Percentiles rank a stretch among this genome's conserved stretches.
These are phyloP conservation scores for Yamadazyma sp. DNA, from an alignment of 1,139 yeast species.

Conservation along the genomic window DNA sequence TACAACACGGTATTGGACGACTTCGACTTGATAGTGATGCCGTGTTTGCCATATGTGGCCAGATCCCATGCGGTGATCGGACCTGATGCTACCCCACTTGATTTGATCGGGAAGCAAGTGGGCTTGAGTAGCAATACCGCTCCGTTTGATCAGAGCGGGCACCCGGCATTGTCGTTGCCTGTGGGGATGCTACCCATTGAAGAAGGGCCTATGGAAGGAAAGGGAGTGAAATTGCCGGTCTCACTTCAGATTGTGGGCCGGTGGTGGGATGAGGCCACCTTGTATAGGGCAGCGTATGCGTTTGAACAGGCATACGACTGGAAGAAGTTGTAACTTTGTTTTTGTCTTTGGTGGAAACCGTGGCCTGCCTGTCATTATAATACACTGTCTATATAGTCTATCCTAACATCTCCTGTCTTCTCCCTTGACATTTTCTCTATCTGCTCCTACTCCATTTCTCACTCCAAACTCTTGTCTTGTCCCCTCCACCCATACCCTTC, in stretches of 20 bases:
- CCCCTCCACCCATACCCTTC: too few species aligned
- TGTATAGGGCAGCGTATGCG: slow-evolving; percentile 15
- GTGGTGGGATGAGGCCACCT: slow-evolving; percentile 12
- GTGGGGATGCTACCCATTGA: slow-evolving; percentile 13
- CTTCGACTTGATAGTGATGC: slow-evolving; percentile 14
- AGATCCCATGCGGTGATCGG: slow-evolving; percentile 14
- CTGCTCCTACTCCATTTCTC: too few species aligned
- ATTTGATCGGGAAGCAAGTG: slow-evolving; percentile 12
- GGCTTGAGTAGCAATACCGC: slow-evolving; percentile 15
- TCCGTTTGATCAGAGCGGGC: slow-evolving; percentile 16
- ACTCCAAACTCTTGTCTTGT: too few species aligned
- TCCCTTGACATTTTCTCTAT: neutral
- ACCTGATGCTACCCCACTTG: slow-evolving; percentile 12
- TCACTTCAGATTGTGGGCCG: slow-evolving; percentile 15
- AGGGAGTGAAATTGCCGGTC: slow-evolving; percentile 13
- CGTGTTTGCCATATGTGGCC: slow-evolving; percentile 14
- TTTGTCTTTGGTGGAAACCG: too few species aligned
- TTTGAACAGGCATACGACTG: slow-evolving; percentile 13
- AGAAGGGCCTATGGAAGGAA: slow-evolving; percentile 9
- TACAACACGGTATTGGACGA: slow-evolving; percentile 13
- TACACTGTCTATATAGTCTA: too few species aligned
- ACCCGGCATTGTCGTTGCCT: slow-evolving; percentile 15
- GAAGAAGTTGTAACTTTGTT: slow-evolving; percentile 6
- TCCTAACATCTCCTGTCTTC: neutral
- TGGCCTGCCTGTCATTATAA: too few species aligned